These are phyloP conservation scores for Neurospora sp. DNA, from an alignment of 495 filamentous ascomycete species.

Conservation along the genomic window DNA sequence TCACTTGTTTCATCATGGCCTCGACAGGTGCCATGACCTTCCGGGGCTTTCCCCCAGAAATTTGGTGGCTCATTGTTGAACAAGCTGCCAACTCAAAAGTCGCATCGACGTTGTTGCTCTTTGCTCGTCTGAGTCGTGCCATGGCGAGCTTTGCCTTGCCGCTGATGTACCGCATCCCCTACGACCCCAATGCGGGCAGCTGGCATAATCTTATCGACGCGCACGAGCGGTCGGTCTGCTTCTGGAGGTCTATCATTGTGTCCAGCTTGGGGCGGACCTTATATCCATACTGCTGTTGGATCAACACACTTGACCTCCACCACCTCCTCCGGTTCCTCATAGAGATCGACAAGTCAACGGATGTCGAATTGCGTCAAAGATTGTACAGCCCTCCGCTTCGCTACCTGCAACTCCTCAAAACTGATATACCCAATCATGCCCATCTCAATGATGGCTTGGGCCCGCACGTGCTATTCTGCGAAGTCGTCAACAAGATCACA, in stretches of 20 bases:
- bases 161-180: conserved; percentile 47
- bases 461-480: conserved; percentile 10
- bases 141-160: conserved; percentile 49
- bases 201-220: conserved; percentile 3
- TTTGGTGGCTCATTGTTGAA: conserved; percentile 49
- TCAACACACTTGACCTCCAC: conserved; percentile 51
- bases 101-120: conserved; percentile 48
- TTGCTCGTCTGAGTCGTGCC: conserved; percentile 38
- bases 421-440: not conserved
- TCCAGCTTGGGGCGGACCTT: conserved; percentile 54
- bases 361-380: conserved; percentile 20
- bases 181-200: conserved; percentile 12
- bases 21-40: not conserved
- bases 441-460: conserved; percentile 6
- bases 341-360: not conserved
- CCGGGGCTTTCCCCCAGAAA: conserved; percentile 42
- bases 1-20: not conserved
- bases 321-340: conserved; percentile 43
- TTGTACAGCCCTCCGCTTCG: conserved; percentile 44
- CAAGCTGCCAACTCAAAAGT: conserved; percentile 42
- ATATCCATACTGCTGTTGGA: conserved; percentile 61
- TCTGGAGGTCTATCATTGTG: conserved; percentile 62
- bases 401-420: conserved; percentile 17
- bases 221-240: conserved; percentile 41
- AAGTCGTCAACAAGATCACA: conserved; percentile 23